Conservation (phyloP, 2,329 filamentous ascomycete species). For the Lojkania enalia region DNA sequence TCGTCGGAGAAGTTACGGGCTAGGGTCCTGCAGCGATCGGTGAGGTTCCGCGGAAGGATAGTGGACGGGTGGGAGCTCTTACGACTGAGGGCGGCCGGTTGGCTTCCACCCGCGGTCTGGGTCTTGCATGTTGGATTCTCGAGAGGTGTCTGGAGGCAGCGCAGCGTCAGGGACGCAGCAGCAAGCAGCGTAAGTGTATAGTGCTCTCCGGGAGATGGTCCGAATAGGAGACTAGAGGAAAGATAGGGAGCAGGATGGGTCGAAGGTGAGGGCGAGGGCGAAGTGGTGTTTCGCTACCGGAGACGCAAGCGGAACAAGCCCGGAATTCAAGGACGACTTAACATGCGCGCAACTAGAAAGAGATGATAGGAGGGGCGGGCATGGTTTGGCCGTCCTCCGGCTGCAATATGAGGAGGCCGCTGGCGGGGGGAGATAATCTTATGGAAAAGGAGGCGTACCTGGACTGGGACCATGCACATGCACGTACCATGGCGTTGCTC, state of each 20-base stretch:
- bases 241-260: constrained; percentile 1
- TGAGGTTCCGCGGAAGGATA: constrained; percentile 28
- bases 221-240: background rate
- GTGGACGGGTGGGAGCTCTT: constrained; percentile 47
- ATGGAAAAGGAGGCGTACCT: constrained; percentile 32
- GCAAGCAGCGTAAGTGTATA: too few relatives aligned
- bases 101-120: constrained; percentile 80
- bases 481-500: background rate
- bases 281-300: background rate
- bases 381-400: constrained; percentile 32
- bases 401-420: constrained; percentile 14
- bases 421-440: constrained; percentile 16
- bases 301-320: constrained; percentile 22
- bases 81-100: constrained; percentile 82
- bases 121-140: constrained; percentile 32
- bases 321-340: constrained; percentile 31
- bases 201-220: constrained; percentile 1
- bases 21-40: constrained; percentile 67
- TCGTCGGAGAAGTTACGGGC: constrained; percentile 85
- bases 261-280: constrained; percentile 1
- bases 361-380: constrained; percentile 22
- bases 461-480: background rate
- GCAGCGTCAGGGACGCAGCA: constrained; percentile 5
- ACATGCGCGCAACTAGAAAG: constrained; percentile 17
- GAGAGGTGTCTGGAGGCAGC: constrained; percentile 6